Conservation (phyloP, 2,329 filamentous ascomycete genomes). For the Aspergillus sclerotialis region DNA sequence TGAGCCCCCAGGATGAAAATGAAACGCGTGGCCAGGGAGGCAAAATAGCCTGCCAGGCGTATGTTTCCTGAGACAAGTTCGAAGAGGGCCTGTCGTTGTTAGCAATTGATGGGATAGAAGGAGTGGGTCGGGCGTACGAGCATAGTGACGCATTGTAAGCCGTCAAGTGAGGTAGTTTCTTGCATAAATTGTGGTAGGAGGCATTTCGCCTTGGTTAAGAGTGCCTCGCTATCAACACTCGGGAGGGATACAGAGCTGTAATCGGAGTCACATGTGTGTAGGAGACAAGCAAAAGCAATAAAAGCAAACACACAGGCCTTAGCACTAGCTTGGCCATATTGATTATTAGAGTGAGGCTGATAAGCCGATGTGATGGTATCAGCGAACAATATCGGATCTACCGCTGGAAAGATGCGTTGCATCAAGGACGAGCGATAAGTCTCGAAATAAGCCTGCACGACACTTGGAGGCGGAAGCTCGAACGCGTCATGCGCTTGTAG, state of each 20-base stretch:
- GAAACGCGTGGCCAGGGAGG: conserved; percentile 41
- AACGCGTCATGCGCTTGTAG: conserved; percentile 14
- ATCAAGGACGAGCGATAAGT: conserved; percentile 30
- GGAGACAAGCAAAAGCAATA: conserved; percentile 30
- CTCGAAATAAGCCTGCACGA: conserved; percentile 25
- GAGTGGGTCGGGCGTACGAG: conserved; percentile 34
- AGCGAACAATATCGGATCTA: conserved; percentile 43
- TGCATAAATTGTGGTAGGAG: conserved; percentile 39
- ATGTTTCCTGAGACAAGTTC: conserved; percentile 43
- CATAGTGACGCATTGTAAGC: conserved; percentile 42
- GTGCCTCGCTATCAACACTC: conserved; percentile 35
- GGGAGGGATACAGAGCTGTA: not conserved
- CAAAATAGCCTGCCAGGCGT: conserved; percentile 40
- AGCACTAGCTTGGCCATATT: conserved; percentile 25
- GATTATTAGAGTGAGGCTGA: conserved; percentile 9
- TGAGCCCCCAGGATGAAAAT: conserved; percentile 47
- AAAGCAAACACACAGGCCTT: conserved; percentile 47
- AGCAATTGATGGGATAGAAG: not conserved
- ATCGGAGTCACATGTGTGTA: conserved; percentile 14
- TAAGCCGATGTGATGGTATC: conserved; percentile 44
- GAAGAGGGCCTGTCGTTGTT: conserved; percentile 31
- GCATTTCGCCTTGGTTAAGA: conserved; percentile 35
- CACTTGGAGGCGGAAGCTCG: conserved; percentile 29
- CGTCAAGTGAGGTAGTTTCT: conserved; percentile 36
- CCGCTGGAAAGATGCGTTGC: conserved; percentile 42